These are phyloP conservation scores for Pseudisothecium myosuroides DNA, from an alignment of 225 moss, liverwort and hornwort species.

Conservation along the genomic window DNA sequence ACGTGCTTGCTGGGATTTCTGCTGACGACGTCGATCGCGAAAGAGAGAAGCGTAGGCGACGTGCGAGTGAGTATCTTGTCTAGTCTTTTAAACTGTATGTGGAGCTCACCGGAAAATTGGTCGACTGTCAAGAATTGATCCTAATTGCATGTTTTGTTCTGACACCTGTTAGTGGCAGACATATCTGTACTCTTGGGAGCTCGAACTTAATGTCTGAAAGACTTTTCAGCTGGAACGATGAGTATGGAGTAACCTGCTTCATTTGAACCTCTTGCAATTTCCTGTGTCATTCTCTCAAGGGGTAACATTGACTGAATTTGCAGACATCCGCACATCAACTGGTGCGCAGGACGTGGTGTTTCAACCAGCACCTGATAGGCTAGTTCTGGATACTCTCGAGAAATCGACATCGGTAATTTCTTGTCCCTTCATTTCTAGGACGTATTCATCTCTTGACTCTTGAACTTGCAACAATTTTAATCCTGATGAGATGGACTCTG, in stretches of 20 bases:
- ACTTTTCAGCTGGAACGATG: not conserved
- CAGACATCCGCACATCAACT: constrained; percentile 17
- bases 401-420: constrained; percentile 11
- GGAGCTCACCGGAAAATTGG: not conserved
- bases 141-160: not conserved
- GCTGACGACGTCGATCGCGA: constrained; percentile 73
- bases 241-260: not conserved
- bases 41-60: constrained; percentile 71
- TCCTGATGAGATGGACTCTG: not conserved
- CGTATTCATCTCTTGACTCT: not conserved
- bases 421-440: not conserved
- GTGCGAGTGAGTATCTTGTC: constrained; percentile 22
- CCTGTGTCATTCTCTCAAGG: not conserved
- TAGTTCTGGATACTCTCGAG: not conserved
- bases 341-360: constrained; percentile 7
- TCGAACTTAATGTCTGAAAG: not conserved
- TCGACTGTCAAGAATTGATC: not conserved
- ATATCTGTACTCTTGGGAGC: not conserved
- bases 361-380: constrained; percentile 19
- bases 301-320: not conserved
- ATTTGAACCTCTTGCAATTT: not conserved
- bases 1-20: constrained; percentile 74
- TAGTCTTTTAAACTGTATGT: not conserved
- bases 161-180: not conserved
- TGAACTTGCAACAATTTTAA: not conserved